Evolutionary conservation across 495 filamentous ascomycete genomes (phyloP), one percentile per base, ranked within the genome.

Genomic region (Penicillium nucicola): DNA sequence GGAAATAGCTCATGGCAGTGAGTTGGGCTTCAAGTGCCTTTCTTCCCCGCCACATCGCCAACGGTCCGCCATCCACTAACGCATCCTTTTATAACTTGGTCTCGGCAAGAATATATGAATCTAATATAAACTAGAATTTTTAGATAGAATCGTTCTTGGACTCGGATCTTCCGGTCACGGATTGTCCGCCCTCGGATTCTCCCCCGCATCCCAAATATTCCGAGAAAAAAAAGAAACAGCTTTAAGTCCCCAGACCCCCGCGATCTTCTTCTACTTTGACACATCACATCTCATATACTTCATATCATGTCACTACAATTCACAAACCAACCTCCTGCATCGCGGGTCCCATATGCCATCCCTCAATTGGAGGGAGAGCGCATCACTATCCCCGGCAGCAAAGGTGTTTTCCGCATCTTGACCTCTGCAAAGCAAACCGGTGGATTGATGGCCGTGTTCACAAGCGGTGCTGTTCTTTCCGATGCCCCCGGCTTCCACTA

Each of bases 401-500:
- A 74, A 42, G 65, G 64, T 9, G 67, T 69, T 13, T 70, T 74
- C 49, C 69, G 71, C 35, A 68, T 78, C 25, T 59, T 78, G 28
- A 67, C 70, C 13, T 72, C 75, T 11, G 69, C 71, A 1, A 74
- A 74, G 44, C 68, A 77, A 47, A 77, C 72, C 19, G 60, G 64
- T 48, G 67, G 69, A 12, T 52, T 70, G 32, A 74, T 78, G 64
- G 70, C 75, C 13, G 68, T 78, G 11, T 73, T 77, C 50, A 63
- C 68, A 28, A 75, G 70, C 39, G 72, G 68, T n/a, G 68, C 70
- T 5, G 67, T 67, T 2, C 45, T 71, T 2, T 69, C 71, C 1
- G 66, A 68, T 48, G 70, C 68, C 6, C 72, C 74, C 0, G 71
- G 71, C 1, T 78, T 78, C 47, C 75, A 78, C 51, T 76, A 71